Evolutionary conservation across 2,329 filamentous ascomycete species (phyloP), one percentile per base, ranked within the genome.

Genomic region (Cryphonectria parasitica): DNA sequence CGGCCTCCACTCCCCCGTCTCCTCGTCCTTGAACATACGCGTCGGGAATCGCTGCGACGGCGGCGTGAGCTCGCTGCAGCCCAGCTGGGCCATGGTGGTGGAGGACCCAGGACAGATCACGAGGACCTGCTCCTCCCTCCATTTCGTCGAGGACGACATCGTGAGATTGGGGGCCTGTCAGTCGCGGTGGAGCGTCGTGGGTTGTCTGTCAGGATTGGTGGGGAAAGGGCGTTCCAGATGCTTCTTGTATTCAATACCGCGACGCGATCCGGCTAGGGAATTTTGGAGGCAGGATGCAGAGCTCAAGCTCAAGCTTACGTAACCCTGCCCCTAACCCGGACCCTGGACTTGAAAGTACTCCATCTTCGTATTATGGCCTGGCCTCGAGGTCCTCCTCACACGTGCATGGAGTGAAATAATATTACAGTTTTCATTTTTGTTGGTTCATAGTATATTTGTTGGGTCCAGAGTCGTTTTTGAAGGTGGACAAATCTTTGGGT

Each of bases 21-120:
- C 92, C 68, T 88, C 87, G 78, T 97, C 94, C 75, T 90, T 89
- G 67, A 98, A 99, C 94, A 99, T 97, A 83, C 96, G 92, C 81
- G 95, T 98, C 43, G 92, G 90, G 75, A 98, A 88, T 75, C 94
- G 92, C 80, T 93, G 89, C 73, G 90, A 88, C n/a, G 96, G 94
- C 60, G 94, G 95, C 49, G 95, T 97, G 80, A 98, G 91, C 84
- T 98, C 95, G 76, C 90, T 91, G 76, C 96, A 91, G 66, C 95
- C 95, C 56, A 97, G 88, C 86, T 97, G 94, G 75, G 94, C 95
- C 83, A 97, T 89, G 71, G 94, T 97, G 74, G 91, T 95, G 82
- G 92, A 91, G 80, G 94, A 97, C 78, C 95, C 95, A 45, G 92
- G 92, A 80, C 91, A 91, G 82, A 95, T 90, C 79, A 95, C 81